phyloP scores from a whole-genome alignment of 2,329 filamentous ascomycete genomes.

The Furcasterigmium furcatum region DNA sequence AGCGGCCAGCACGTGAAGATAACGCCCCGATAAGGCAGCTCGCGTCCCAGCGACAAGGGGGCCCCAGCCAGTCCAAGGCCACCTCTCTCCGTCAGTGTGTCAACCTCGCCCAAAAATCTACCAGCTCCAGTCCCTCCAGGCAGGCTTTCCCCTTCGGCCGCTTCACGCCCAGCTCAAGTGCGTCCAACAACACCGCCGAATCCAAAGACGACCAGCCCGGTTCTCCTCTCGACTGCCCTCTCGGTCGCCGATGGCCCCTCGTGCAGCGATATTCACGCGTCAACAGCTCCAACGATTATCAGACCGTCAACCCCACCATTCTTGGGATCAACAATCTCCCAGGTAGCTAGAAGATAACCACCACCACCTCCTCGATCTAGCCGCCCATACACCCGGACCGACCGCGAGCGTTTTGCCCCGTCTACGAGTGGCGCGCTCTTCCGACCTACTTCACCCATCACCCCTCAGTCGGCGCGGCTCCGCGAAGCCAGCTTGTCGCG shows the following conservation, averaged over 20 bases:
- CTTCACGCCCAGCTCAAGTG: too few relatives aligned
- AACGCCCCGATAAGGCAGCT: background rate
- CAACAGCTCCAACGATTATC: background rate
- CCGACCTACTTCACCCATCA: too few relatives aligned
- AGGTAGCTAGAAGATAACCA: too few relatives aligned
- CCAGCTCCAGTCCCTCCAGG: too few relatives aligned
- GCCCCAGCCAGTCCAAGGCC: too few relatives aligned
- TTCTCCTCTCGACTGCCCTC: background rate
- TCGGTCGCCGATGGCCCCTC: background rate
- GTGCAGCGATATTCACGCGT: background rate
- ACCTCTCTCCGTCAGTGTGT: too few relatives aligned
- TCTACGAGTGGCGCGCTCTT: background rate
- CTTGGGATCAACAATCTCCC: too few relatives aligned
- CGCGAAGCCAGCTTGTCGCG: conserved; percentile 22
- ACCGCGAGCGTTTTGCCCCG: too few relatives aligned
- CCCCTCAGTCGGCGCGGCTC: conserved; percentile 14
- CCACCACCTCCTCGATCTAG: too few relatives aligned
- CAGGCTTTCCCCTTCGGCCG: too few relatives aligned
- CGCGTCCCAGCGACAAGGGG: background rate
- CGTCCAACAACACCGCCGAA: background rate
- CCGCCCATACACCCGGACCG: too few relatives aligned
- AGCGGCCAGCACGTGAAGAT: conserved; percentile 1
- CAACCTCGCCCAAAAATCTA: too few relatives aligned
- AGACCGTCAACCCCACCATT: background rate
- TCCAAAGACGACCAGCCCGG: background rate